phyloP scores from a whole-genome alignment of 257 asterid species.

The Leptodermis oblonga region DNA sequence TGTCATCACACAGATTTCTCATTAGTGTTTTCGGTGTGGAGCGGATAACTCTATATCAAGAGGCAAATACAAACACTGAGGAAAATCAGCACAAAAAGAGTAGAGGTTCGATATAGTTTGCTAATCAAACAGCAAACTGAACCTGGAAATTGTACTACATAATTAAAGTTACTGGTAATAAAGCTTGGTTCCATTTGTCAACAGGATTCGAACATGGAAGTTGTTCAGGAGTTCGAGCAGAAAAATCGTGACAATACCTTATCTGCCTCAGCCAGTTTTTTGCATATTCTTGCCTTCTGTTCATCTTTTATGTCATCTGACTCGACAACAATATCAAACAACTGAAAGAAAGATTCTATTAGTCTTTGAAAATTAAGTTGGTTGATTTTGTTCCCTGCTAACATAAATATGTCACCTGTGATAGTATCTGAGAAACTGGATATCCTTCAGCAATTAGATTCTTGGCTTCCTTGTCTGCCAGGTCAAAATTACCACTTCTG shows the following conservation, averaged over 20 bases:
- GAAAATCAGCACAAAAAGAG: background rate
- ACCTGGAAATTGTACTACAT: background rate
- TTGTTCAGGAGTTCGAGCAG: background rate
- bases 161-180: background rate
- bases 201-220: background rate
- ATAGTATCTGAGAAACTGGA: conserved; percentile 86
- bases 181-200: background rate
- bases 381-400: conserved; percentile 6
- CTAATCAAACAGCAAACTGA: background rate
- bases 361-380: conserved; percentile 21
- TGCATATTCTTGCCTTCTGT: conserved; percentile 86
- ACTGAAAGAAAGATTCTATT: conserved; percentile 44
- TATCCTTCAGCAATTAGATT: conserved; percentile 89
- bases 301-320: conserved; percentile 69
- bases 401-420: conserved; percentile 54
- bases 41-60: background rate
- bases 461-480: conserved; percentile 78
- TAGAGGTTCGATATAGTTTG: background rate
- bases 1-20: background rate
- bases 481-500: conserved; percentile 74
- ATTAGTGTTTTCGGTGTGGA: background rate
- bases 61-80: background rate
- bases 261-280: conserved; percentile 88
- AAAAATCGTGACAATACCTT: conserved; percentile 41
- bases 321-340: conserved; percentile 64